Evolutionary conservation across 2,329 filamentous ascomycete species (phyloP), one percentile per base, ranked within the genome.

Genomic region (Botrytis galanthina): DNA sequence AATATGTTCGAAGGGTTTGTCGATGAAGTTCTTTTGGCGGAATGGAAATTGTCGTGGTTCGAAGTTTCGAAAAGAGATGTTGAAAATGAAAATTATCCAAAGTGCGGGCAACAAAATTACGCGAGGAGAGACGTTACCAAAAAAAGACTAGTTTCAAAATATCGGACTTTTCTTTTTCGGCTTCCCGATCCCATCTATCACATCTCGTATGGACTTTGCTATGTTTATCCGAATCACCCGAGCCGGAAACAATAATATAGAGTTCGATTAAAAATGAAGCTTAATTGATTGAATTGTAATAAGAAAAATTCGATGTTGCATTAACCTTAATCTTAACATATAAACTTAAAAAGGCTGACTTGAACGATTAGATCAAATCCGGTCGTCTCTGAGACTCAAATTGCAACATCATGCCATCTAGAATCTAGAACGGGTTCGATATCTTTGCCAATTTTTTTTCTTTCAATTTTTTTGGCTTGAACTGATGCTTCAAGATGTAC

Each of bases 1-100:
- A 77, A 73, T 48, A 76, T 72, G 73, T 75, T 79, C 73, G 77
- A 75, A 73, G 75, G 71, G 63, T 75, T 74, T 57, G 74, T 73
- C 61, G 73, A 74, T 74, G 71, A 72, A 68, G 69, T 73, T 73
- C 71, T 64, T 61, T 73, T 63, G 71, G 63, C 71, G 71, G 46
- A 64, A 73, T 39, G 39, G 32, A 69, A 61, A 64, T 70, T 63
- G 70, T 74, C 61, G 62, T 62, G 48, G 70, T 73, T 74, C 63
- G 71, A 68, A 39, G 66, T 59, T 60, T 46, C 42, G 26, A 60
- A 73, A 61, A 51, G 29, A 66, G 63, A 57, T 20, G 20, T 51
- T 61, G 29, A 20, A 42, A 61, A 72, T 32, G 26, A 29, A 46
- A 46, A 69, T 69, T 57, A 39, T 69, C 60, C 57, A 67, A 32